Percentiles rank a stretch among this genome's conserved stretches.
Conservation (phyloP, 75 land plant genomes). For the Pinus tabuliformis region DNA sequence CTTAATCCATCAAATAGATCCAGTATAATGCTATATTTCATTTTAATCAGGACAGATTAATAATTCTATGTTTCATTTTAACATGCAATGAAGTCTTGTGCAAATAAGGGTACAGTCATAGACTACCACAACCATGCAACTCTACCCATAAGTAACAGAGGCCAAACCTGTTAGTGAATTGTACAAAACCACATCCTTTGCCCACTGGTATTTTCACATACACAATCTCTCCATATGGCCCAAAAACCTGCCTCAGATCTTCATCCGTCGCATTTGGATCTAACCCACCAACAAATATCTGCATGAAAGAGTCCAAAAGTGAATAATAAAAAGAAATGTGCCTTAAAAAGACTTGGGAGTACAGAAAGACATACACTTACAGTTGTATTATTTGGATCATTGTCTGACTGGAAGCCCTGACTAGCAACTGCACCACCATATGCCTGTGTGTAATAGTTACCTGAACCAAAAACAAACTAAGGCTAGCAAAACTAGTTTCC, state of each 20-base stretch:
- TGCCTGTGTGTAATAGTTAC: conserved; percentile 36
- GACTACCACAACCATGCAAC: background rate
- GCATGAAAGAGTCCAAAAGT: conserved; percentile 13
- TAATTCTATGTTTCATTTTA: background rate
- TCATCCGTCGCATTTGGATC: conserved; percentile 86
- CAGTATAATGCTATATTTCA: background rate
- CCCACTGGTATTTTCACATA: conserved; percentile 95
- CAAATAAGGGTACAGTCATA: background rate
- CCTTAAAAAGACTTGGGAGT: background rate
- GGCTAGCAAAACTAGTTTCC: too few species aligned
- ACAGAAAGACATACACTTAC: conserved; percentile 45
- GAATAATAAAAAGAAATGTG: background rate
- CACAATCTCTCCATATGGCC: conserved; percentile 78
- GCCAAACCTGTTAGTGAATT: conserved; percentile 77
- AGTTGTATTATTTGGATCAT: conserved; percentile 90
- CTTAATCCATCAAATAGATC: background rate
- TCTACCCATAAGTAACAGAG: background rate
- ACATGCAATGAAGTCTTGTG: background rate
- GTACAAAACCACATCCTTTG: conserved; percentile 97
- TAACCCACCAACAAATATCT: conserved; percentile 98
- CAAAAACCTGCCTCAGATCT: conserved; percentile 73
- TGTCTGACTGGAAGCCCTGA: conserved; percentile 62
- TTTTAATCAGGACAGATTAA: too few species aligned
- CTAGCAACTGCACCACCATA: conserved; percentile 37
- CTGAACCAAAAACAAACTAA: conserved; percentile 19